phyloP scores from a whole-genome alignment of 495 filamentous ascomycete species.

The Lichina pygmaea region DNA sequence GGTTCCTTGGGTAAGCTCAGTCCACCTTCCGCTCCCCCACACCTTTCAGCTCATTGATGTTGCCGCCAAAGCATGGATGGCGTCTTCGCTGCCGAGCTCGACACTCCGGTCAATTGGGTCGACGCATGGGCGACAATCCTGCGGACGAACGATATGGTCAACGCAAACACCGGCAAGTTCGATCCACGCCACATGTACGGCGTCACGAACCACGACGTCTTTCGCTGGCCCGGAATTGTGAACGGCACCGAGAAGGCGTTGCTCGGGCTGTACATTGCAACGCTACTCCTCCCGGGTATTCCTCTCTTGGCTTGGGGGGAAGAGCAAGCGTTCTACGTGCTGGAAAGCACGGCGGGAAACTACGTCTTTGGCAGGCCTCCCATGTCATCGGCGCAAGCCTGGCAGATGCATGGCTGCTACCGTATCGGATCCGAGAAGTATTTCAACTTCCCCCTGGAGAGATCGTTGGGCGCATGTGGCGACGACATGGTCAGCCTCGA shows the following conservation, averaged over 20 bases:
- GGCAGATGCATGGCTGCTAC: conserved; percentile 26
- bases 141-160: conserved; percentile 18
- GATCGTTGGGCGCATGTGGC: conserved; percentile 16
- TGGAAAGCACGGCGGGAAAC: conserved; percentile 1
- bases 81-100: conserved; percentile 14
- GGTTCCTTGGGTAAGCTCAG: conserved; percentile 14
- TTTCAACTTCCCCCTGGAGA: conserved; percentile 18
- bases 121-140: conserved; percentile 19
- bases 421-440: conserved; percentile 18
- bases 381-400: conserved; percentile 21
- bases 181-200: conserved; percentile 25
- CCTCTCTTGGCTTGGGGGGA: conserved; percentile 15
- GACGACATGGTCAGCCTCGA: conserved; percentile 22
- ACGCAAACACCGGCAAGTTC: conserved; percentile 21
- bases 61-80: conserved; percentile 13
- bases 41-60: neutral
- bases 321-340: conserved; percentile 2
- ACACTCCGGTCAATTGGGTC: conserved; percentile 17
- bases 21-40: neutral
- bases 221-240: conserved; percentile 22
- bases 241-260: conserved; percentile 20
- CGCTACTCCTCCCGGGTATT: conserved; percentile 20
- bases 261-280: conserved; percentile 19
- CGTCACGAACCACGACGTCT: conserved; percentile 23
- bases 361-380: conserved; percentile 17